These are phyloP conservation scores for Physcomitrium patens DNA, from an alignment of 225 moss, liverwort and hornwort genomes.

Conservation along the genomic window DNA sequence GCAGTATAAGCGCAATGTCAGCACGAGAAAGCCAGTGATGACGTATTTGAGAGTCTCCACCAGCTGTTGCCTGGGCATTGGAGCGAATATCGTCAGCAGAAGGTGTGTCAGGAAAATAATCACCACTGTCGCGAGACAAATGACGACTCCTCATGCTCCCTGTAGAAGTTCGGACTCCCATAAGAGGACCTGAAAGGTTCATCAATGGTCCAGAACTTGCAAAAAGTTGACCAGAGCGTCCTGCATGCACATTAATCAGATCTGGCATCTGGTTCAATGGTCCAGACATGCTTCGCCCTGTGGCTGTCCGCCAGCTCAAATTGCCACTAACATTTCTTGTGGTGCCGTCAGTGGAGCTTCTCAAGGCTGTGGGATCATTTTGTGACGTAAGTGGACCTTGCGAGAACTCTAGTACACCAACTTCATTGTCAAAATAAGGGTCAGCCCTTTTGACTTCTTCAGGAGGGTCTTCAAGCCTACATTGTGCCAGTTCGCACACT, in stretches of 20 bases:
- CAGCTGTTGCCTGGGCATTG: slow-evolving; percentile 64
- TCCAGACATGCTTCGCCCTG: slow-evolving; percentile 94
- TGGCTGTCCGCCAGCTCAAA: slow-evolving; percentile 98
- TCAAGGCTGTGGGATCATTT: slow-evolving; percentile 70
- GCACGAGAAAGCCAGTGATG: slow-evolving; percentile 99
- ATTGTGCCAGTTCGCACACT: slow-evolving; percentile 89
- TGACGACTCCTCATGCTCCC: slow-evolving; percentile 98
- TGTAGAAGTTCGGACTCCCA: slow-evolving; percentile 93
- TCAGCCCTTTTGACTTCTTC: slow-evolving; percentile 86
- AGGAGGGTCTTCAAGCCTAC: slow-evolving; percentile 96
- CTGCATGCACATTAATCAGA: slow-evolving; percentile 88
- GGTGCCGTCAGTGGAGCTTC: slow-evolving; percentile 91
- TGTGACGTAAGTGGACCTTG: slow-evolving; percentile 84
- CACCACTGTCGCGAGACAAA: slow-evolving; percentile 98
- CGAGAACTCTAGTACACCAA: slow-evolving; percentile 84
- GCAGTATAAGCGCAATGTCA: slow-evolving; percentile 93
- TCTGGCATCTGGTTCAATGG: slow-evolving; percentile 94
- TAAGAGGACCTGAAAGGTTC: slow-evolving; percentile 90
- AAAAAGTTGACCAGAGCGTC: slow-evolving; percentile 95
- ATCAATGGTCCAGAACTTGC: slow-evolving; percentile 96
- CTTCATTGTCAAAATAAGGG: slow-evolving; percentile 69
- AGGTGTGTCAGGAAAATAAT: slow-evolving; percentile 88
- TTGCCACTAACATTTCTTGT: slow-evolving; percentile 93
- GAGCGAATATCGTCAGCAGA: slow-evolving; percentile 87
- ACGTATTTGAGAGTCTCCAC: slow-evolving; percentile 87